Percentiles rank a stretch among this genome's conserved stretches.
Evolutionary conservation across 139 green algal species (phyloP).

Genomic region (Chlamydomonas sp.): DNA sequence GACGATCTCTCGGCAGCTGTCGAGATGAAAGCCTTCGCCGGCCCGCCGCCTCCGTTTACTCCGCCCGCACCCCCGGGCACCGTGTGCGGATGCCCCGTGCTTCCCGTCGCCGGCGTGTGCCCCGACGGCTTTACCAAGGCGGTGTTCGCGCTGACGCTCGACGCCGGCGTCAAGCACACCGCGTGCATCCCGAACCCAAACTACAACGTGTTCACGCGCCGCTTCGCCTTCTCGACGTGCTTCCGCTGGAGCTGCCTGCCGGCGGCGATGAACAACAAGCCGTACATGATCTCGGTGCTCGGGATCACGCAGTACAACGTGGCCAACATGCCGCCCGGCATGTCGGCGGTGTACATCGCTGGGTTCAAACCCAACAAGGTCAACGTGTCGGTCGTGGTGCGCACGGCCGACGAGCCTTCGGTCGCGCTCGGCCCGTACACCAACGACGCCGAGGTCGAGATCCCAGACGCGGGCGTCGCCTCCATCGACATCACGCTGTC

Average conservation of each 20-base stretch:
- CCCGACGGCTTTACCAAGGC: neutral
- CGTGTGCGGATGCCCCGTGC: conserved; percentile 11
- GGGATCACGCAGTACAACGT: conserved; percentile 27
- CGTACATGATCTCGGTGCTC: conserved; percentile 12
- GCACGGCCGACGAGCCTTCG: neutral
- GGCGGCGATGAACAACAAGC: conserved; percentile 14
- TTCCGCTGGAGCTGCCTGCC: conserved; percentile 37
- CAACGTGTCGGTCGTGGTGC: neutral
- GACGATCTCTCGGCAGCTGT: conserved; percentile 36
- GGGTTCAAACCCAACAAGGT: neutral
- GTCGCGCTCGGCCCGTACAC: conserved; percentile 6
- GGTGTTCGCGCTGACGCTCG: neutral
- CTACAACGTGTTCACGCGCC: neutral
- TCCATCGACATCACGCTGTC: neutral
- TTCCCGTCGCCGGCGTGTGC: neutral
- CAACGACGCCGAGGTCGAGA: neutral
- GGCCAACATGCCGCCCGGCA: neutral
- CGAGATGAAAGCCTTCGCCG: conserved; percentile 13
- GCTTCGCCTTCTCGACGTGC: conserved; percentile 34
- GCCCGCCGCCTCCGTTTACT: conserved; percentile 15
- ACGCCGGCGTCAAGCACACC: neutral
- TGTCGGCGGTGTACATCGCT: neutral
- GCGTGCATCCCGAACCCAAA: conserved; percentile 1
- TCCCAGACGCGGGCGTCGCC: neutral
- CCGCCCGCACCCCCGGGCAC: conserved; percentile 4